Base-by-base conservation (phyloP, 2,329 filamentous ascomycete genomes). In the Penicillium capsulatum region DNA sequence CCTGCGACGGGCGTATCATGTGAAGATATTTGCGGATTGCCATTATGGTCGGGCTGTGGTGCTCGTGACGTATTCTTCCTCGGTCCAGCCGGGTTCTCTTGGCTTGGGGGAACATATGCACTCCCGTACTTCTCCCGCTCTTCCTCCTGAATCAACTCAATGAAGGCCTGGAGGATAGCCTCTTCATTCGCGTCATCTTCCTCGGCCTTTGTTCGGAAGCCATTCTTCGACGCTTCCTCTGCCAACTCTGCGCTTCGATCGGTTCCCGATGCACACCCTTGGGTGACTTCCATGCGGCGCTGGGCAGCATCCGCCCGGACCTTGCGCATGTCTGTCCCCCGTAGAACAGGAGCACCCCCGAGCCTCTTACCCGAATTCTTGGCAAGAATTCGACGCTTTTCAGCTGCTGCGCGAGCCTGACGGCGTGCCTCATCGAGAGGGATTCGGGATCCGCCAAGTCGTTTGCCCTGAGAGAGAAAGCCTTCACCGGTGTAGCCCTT, bases 401-500 rank as follows among this genome's bases (percentile, higher is more conserved):
- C 85, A 3, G 86, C 85, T 8, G 85, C 81, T 9, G 75, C 78
- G 35, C 86, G 78, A 19, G 88, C 87, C 43, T 86, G 72, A 24
- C 86, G 78, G 17, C 83, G 79, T 42, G 84, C 83, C 65, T 95
- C 90, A 14, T 84, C 73, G 42, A 78, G 69, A 1, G 85, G 79
- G n/a, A 87, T 73, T 29, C 68, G 44, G 63, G 65, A 42, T 2
- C 84, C 85, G 38, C 90, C 90, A 0, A 96, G 75, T 8, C 78
- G 78, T 11, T 80, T 78, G 1, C 90, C 91, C 20, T 83, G 70
- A 0, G 83, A 82, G 19, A 95, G 69, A 66, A 96, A 96, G 0
- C 86, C 86, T 64, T 95, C 89, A 9, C 91, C 91, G 0, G 86
- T 94, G 58, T 91, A 96, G 13, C 91, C 91, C 60, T 91, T 92